phyloP scores from a whole-genome alignment of 164 flowering plant genomes.

The Macadamia tetraphylla region DNA sequence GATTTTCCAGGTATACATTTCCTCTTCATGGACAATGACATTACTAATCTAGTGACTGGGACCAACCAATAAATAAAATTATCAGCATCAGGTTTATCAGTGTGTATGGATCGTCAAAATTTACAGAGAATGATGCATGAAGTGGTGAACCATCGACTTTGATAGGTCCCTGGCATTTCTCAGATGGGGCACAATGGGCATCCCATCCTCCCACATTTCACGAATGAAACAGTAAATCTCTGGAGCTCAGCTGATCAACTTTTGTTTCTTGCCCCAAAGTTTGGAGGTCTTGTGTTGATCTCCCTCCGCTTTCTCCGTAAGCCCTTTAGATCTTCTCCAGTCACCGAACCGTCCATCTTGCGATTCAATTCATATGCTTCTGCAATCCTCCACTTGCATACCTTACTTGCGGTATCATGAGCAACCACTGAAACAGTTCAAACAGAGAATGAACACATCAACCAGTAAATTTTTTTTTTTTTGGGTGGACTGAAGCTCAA shows the following conservation, averaged over 20 bases:
- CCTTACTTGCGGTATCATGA: constrained; percentile 84
- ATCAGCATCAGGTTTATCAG: too few species aligned
- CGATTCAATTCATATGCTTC: constrained; percentile 80
- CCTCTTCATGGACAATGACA: too few species aligned
- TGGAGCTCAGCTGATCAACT: constrained; percentile 11
- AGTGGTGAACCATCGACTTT: not conserved
- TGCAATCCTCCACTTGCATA: constrained; percentile 62
- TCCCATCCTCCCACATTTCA: not conserved
- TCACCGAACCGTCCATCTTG: constrained; percentile 36
- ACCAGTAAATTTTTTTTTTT: not conserved
- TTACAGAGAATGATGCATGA: not conserved
- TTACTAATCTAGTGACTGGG: too few species aligned
- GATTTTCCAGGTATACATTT: too few species aligned
- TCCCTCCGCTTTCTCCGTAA: constrained; percentile 54
- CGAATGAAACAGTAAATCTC: not conserved
- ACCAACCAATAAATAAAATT: too few species aligned
- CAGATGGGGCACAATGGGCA: not conserved
- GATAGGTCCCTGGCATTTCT: not conserved
- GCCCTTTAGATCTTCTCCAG: constrained; percentile 48
- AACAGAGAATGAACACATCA: not conserved
- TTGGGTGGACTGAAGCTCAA: not conserved
- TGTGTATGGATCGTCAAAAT: too few species aligned
- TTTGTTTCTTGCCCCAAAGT: constrained; percentile 40
- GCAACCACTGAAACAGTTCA: constrained; percentile 50
- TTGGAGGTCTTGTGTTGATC: constrained; percentile 26